Evolutionary conservation across 768 basidiomycete genomes (phyloP).

Genomic region (Kwoniella dejecticola): DNA sequence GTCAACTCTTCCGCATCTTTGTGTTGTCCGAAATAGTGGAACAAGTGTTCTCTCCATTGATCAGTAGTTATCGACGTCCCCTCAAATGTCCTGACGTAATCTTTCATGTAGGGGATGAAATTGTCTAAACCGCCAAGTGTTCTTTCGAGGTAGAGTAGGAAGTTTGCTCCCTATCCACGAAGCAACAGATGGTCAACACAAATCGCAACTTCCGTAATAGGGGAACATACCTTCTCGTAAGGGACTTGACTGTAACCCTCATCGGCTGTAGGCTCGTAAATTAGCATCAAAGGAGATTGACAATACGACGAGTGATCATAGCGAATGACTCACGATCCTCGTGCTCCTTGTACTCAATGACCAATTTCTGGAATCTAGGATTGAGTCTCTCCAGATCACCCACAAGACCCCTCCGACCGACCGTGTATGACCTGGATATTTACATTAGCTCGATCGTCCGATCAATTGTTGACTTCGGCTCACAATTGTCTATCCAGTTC

Average conservation of each 20-base stretch:
- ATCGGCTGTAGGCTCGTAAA: slow-evolving; percentile 61
- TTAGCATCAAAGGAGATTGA: slow-evolving; percentile 1
- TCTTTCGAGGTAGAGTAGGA: slow-evolving; percentile 78
- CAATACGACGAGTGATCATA: slow-evolving; percentile 32
- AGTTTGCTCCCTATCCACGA: slow-evolving; percentile 73
- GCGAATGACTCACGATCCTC: slow-evolving; percentile 54
- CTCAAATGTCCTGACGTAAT: slow-evolving; percentile 79
- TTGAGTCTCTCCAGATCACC: slow-evolving; percentile 67
- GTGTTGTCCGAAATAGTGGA: slow-evolving; percentile 64
- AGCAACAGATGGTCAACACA: neutral
- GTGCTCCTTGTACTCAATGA: slow-evolving; percentile 69
- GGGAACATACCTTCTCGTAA: slow-evolving; percentile 59
- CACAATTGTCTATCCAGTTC: slow-evolving; percentile 74
- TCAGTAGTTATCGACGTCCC: slow-evolving; percentile 78
- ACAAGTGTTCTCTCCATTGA: slow-evolving; percentile 80
- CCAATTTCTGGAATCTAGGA: slow-evolving; percentile 77
- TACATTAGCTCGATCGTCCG: neutral
- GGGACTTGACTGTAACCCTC: slow-evolving; percentile 73
- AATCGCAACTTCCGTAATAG: neutral
- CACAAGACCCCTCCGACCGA: slow-evolving; percentile 64
- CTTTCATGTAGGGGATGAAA: slow-evolving; percentile 79
- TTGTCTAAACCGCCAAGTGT: slow-evolving; percentile 77
- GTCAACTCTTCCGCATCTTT: slow-evolving; percentile 66
- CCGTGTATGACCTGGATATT: slow-evolving; percentile 37
- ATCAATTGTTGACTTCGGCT: slow-evolving; percentile 6